These are phyloP conservation scores for Chrysanthemum lavandulifolium DNA, from an alignment of 129 eudicot species.

Conservation along the genomic window DNA sequence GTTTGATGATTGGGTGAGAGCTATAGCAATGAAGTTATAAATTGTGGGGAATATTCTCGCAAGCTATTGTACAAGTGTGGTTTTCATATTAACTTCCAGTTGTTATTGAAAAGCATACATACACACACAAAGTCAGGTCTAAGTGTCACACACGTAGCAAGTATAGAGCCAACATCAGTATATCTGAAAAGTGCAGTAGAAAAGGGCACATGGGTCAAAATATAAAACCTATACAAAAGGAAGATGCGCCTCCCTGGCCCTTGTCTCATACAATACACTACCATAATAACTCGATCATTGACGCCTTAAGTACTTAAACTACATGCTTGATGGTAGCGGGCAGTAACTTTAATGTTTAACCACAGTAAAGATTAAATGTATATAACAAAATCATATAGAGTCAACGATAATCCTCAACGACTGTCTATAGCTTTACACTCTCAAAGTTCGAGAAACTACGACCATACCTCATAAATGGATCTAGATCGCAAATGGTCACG, in stretches of 20 bases:
- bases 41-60: no score
- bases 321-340: conserved; percentile 15
- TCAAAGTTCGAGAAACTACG: background rate
- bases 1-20: no score
- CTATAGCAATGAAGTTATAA: no score
- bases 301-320: conserved; percentile 5
- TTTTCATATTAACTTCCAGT: no score
- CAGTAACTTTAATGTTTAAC: conserved; percentile 1
- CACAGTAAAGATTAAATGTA: background rate
- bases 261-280: no score
- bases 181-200: background rate
- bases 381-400: background rate
- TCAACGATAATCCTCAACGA: background rate
- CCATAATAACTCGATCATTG: background rate
- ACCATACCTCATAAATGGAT: conserved; percentile 80
- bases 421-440: conserved; percentile 1
- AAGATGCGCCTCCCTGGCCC: no score
- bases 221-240: no score
- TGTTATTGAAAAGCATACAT: no score
- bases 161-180: conserved; percentile 5
- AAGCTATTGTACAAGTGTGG: no score
- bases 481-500: conserved; percentile 73
- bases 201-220: conserved; percentile 3
- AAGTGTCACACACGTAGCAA: background rate
- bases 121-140: no score